These are phyloP conservation scores for Fagopyrum homotropicum DNA, from an alignment of 148 eudicot genomes.

Conservation along the genomic window DNA sequence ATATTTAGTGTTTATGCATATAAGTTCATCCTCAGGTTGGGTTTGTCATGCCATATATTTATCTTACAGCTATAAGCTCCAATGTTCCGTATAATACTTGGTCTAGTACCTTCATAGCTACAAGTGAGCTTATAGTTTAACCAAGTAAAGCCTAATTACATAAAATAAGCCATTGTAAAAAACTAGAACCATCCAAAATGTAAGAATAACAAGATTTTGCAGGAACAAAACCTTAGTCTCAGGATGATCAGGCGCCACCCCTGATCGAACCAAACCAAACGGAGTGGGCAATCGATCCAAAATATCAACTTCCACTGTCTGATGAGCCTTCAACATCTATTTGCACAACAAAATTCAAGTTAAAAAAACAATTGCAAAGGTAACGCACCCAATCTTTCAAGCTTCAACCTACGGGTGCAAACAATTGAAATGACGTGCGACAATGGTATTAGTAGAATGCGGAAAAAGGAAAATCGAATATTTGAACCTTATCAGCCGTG, in stretches of 20 bases:
- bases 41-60: neutral
- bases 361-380: neutral
- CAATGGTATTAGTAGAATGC: neutral
- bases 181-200: neutral
- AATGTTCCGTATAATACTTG: neutral
- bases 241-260: conserved; percentile 98
- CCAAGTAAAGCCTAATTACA: neutral
- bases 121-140: neutral
- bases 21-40: neutral
- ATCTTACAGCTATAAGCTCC: neutral
- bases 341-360: conserved; percentile 10
- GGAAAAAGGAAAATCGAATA: neutral
- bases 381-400: neutral
- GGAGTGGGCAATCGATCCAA: conserved; percentile 88
- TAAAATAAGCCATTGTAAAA: neutral
- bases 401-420: neutral
- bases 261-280: conserved; percentile 81
- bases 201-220: neutral
- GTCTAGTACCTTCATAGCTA: neutral
- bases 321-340: conserved; percentile 79
- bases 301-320: conserved; percentile 71
- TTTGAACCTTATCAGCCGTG: conserved; percentile 75
- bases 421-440: neutral
- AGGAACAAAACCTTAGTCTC: conserved; percentile 62
- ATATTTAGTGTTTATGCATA: neutral